Evolutionary conservation across 495 filamentous ascomycete species (phyloP), one percentile per base, ranked within the genome.

Genomic region (Hypoxylon trugodes): DNA sequence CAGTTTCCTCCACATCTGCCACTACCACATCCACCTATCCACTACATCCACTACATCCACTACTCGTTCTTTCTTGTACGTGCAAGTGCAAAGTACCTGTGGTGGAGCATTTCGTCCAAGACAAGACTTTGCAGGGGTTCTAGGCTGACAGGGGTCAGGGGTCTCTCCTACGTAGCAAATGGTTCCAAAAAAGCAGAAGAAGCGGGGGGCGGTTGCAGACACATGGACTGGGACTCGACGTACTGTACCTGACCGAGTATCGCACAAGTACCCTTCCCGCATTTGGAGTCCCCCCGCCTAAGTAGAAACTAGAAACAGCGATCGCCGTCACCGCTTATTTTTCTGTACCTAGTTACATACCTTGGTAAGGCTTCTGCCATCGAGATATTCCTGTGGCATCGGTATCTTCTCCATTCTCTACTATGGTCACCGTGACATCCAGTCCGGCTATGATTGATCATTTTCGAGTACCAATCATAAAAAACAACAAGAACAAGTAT

Each of bases 101-200:
- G 18, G 56, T 51, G 47, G 57, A 52, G 47, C 57, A 30, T 48
- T 54, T 22, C 30, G 21, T 47, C 52, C 48, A 45, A 47, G 33
- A 59, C 41, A 54, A 50, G 36, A 62, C 36, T 51, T 28, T 28
- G 37, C 35, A 54, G 50, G 38, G 54, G 32, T 37, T 48, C 32
- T 32, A 28, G 50, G 50, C 40, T 62, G 42, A 43, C 59, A 62
- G 50, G 58, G 58, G 38, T 61, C 38, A 42, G 36, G 45, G 57
- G 48, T 45, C 18, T 19, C 28, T 46, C 9, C 26, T 45, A 55
- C 51, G 25, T 52, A 61, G 47, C 47, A 46, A 50, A 32, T 57
- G 61, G 54, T 61, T 57, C 56, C 55, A 51, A 66, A 61, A 61
- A 66, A 66, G 63, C 49, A 66, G 50, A 55, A 55, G 53, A 61